A percentile compares a stretch with the other conserved stretches of the same genome.
phyloP scores from a whole-genome alignment of 2,329 filamentous ascomycete genomes.

The Paecilomyces fulvus region DNA sequence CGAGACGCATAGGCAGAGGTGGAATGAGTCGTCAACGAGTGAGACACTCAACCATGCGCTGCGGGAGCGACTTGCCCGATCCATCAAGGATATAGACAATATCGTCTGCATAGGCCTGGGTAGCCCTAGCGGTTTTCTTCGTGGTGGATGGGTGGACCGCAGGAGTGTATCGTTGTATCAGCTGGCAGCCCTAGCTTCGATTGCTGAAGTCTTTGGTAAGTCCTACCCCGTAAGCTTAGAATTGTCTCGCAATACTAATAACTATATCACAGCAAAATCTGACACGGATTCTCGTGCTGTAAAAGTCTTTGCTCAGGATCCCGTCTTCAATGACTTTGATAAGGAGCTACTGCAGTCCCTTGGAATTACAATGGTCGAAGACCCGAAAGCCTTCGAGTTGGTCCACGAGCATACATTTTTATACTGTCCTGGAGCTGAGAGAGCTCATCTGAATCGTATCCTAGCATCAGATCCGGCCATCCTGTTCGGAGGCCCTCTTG shows the following conservation, averaged over 20 bases:
- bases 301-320: conserved; percentile 44
- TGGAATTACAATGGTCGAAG: conserved; percentile 29
- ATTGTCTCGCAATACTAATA: background rate
- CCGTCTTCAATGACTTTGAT: conserved; percentile 44
- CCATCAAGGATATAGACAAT: conserved; percentile 11
- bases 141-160: conserved; percentile 35
- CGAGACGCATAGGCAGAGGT: conserved; percentile 16
- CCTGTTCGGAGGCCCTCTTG: conserved; percentile 47
- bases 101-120: conserved; percentile 34
- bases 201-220: conserved; percentile 19
- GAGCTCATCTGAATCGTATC: conserved; percentile 42
- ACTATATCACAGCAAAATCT: background rate
- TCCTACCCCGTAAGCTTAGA: background rate
- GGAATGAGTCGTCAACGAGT: conserved; percentile 23
- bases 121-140: conserved; percentile 33
- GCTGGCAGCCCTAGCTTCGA: conserved; percentile 27
- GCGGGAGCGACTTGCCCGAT: conserved; percentile 3
- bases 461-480: conserved; percentile 44
- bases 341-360: conserved; percentile 26
- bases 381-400: conserved; percentile 46
- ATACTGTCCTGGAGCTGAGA: conserved; percentile 54
- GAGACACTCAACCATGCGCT: conserved; percentile 8
- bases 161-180: conserved; percentile 33
- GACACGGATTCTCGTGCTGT: conserved; percentile 26
- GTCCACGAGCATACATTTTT: conserved; percentile 46